Percentiles rank a stretch among this genome's conserved stretches.
Evolutionary conservation across 179 eudicot species (phyloP).

Genomic region (Corrigiola litoralis): DNA sequence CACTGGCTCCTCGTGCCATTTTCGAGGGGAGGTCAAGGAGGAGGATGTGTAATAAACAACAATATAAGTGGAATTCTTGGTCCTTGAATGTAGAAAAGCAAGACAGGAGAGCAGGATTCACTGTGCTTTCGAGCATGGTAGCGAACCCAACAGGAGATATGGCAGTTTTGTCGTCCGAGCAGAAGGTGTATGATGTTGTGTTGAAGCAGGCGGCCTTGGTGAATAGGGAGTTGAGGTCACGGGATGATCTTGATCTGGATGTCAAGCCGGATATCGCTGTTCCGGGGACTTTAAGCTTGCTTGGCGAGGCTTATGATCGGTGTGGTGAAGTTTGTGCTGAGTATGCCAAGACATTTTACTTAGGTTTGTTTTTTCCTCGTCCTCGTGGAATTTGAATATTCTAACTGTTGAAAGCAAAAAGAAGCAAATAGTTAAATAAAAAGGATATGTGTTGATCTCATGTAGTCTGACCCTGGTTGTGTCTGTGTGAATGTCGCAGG

Average conservation of each 20-base stretch:
- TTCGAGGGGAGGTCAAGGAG: conserved; percentile 29
- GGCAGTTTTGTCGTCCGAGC: conserved; percentile 57
- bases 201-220: conserved; percentile 90
- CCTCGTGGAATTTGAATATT: neutral
- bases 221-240: conserved; percentile 42
- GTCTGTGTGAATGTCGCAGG: conserved; percentile 41
- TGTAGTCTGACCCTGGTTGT: conserved; percentile 10
- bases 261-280: conserved; percentile 81
- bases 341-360: conserved; percentile 95
- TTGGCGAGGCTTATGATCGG: conserved; percentile 88
- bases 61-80: conserved; percentile 33
- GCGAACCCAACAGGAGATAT: conserved; percentile 68
- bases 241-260: conserved; percentile 50
- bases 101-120: conserved; percentile 32
- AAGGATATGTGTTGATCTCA: neutral
- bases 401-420: neutral
- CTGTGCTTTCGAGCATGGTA: conserved; percentile 53
- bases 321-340: conserved; percentile 97
- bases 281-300: conserved; percentile 76
- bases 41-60: conserved; percentile 30
- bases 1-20: conserved; percentile 26
- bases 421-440: neutral
- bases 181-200: conserved; percentile 85
- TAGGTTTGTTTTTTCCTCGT: conserved; percentile 47
- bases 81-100: conserved; percentile 34